Evolutionary conservation across 2,329 filamentous ascomycete species (phyloP).

Genomic region (Ilyonectria destructans): DNA sequence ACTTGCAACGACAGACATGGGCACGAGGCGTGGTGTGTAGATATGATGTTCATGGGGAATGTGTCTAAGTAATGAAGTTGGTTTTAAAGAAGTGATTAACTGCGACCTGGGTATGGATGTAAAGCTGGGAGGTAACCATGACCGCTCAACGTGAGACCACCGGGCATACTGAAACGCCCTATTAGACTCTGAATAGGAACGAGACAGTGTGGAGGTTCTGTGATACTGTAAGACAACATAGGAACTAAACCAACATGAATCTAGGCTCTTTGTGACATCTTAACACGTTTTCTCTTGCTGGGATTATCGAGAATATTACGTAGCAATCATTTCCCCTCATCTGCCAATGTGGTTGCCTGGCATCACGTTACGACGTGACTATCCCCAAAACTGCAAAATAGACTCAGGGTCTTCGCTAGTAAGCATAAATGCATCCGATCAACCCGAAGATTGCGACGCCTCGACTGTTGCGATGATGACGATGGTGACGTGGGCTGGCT

Average conservation of each 20-base stretch:
- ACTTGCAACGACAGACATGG: background rate
- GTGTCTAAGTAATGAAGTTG: background rate
- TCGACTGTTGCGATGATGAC: slow-evolving; percentile 5
- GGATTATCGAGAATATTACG: background rate
- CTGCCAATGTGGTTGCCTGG: slow-evolving; percentile 23
- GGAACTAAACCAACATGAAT: background rate
- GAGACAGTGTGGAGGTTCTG: background rate
- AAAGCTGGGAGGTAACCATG: no score
- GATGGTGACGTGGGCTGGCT: slow-evolving; percentile 19
- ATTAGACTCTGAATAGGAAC: background rate
- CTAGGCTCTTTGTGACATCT: background rate
- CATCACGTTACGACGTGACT: slow-evolving; percentile 10
- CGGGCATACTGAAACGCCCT: no score
- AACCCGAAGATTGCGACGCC: background rate
- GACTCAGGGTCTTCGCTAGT: background rate
- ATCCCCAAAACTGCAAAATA: slow-evolving; percentile 4
- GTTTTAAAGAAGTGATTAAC: no score
- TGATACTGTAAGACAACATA: background rate
- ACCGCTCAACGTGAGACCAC: no score
- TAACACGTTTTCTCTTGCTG: background rate
- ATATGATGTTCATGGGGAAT: background rate
- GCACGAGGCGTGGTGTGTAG: background rate
- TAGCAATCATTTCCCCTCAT: background rate
- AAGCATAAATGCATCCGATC: background rate
- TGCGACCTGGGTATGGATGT: no score